Conservation (phyloP, 306 rosid species). For the Acacia crassicarpa region DNA sequence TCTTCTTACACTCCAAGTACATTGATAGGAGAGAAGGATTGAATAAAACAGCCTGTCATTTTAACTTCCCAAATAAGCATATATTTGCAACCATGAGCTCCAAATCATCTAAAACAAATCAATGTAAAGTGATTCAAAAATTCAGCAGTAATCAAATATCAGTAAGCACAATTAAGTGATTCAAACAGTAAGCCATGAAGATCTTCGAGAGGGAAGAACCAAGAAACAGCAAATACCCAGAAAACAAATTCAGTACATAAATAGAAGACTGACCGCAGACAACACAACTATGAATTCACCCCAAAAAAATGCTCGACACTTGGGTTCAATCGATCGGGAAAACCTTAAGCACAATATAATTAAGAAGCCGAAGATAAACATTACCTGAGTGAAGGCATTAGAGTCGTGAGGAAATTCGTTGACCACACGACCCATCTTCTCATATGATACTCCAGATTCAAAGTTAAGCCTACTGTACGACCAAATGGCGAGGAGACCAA, state of each 20-base stretch:
- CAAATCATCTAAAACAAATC: neutral
- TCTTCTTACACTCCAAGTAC: neutral
- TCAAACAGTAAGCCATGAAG: neutral
- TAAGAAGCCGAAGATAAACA: neutral
- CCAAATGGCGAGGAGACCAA: constrained; percentile 49
- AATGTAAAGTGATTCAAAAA: neutral
- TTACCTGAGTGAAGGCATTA: constrained; percentile 85
- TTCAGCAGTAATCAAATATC: neutral
- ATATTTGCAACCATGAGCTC: neutral
- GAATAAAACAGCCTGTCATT: neutral
- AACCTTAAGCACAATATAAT: neutral
- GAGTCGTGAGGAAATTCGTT: constrained; percentile 86
- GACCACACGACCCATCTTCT: constrained; percentile 65
- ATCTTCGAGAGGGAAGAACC: neutral
- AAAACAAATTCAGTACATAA: neutral
- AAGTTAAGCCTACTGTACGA: constrained; percentile 36
- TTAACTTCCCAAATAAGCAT: neutral
- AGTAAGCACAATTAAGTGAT: neutral
- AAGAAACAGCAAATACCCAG: neutral
- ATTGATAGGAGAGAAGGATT: neutral
- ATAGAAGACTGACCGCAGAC: neutral
- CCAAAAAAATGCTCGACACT: neutral
- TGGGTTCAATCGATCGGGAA: neutral
- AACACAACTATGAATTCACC: neutral
- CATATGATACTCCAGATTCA: constrained; percentile 21